Conservation (phyloP, 257 asterid species). For the Rhazya stricta region DNA sequence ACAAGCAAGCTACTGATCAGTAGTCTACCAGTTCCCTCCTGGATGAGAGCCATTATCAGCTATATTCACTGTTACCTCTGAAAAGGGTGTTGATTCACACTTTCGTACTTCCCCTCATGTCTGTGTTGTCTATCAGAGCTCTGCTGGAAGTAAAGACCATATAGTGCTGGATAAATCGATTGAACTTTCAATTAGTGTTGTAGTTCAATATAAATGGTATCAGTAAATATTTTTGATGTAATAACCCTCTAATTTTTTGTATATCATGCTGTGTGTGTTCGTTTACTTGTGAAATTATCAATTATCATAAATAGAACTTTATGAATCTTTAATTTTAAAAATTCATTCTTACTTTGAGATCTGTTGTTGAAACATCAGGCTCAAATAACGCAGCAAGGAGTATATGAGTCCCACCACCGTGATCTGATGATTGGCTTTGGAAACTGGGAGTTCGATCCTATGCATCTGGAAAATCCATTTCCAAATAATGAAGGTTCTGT, state of each 20-base stretch:
- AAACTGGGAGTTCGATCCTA: conserved; percentile 79
- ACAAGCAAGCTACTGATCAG: background rate
- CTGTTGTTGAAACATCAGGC: conserved; percentile 30
- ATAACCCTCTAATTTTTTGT: background rate
- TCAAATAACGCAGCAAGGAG: conserved; percentile 69
- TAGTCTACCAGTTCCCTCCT: too few species aligned
- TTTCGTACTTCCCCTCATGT: background rate
- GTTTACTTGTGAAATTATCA: background rate
- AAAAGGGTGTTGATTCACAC: background rate
- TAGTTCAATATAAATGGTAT: background rate
- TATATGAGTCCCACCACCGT: conserved; percentile 59
- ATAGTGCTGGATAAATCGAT: background rate
- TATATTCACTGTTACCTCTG: background rate
- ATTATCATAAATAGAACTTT: background rate
- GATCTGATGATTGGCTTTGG: conserved; percentile 68
- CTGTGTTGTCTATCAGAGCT: background rate
- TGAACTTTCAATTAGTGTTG: background rate
- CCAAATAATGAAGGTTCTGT: conserved; percentile 51
- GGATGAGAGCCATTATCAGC: background rate
- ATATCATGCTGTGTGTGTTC: background rate
- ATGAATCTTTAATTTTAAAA: background rate
- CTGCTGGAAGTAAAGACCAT: background rate
- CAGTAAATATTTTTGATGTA: background rate
- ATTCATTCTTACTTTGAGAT: conserved; percentile 6
- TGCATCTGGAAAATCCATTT: conserved; percentile 56